phyloP scores from a whole-genome alignment of 768 basidiomycete genomes.

The Termitomyces titanicus region DNA sequence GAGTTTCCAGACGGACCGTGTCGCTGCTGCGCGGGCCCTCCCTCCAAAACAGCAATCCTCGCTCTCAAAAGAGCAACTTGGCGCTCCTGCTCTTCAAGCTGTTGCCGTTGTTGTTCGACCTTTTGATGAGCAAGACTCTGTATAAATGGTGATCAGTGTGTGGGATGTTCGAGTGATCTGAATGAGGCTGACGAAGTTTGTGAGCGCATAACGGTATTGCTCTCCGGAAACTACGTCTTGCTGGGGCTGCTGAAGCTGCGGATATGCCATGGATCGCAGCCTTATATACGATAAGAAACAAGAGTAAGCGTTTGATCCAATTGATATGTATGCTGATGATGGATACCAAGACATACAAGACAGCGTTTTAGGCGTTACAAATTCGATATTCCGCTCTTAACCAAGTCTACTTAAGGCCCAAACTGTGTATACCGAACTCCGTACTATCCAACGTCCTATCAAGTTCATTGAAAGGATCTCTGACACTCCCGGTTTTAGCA shows the following conservation, averaged over 20 bases:
- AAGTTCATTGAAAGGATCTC: constrained; percentile 71
- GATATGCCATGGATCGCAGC: constrained; percentile 23
- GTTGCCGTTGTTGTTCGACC: constrained; percentile 75
- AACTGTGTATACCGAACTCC: constrained; percentile 40
- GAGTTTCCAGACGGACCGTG: constrained; percentile 54
- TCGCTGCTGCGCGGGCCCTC: constrained; percentile 41
- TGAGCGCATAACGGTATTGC: constrained; percentile 79
- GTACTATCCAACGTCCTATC: constrained; percentile 28
- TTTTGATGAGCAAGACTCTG: constrained; percentile 87
- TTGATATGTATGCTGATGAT: not conserved
- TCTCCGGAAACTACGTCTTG: constrained; percentile 50
- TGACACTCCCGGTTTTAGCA: constrained; percentile 73
- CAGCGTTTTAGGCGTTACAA: no score
- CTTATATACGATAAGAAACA: not conserved
- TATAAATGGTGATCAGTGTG: not conserved
- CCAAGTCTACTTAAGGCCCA: constrained; percentile 35
- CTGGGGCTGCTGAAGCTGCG: constrained; percentile 23
- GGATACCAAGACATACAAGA: not conserved
- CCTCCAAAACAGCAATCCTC: constrained; percentile 74
- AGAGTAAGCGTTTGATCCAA: no score
- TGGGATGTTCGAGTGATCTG: not conserved
- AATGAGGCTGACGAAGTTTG: constrained; percentile 63
- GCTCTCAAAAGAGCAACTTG: constrained; percentile 72
- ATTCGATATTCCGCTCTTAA: no score
- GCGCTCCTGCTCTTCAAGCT: constrained; percentile 80